Conservation (phyloP, 2,329 filamentous ascomycete species). For the Plenodomus biglobosus region DNA sequence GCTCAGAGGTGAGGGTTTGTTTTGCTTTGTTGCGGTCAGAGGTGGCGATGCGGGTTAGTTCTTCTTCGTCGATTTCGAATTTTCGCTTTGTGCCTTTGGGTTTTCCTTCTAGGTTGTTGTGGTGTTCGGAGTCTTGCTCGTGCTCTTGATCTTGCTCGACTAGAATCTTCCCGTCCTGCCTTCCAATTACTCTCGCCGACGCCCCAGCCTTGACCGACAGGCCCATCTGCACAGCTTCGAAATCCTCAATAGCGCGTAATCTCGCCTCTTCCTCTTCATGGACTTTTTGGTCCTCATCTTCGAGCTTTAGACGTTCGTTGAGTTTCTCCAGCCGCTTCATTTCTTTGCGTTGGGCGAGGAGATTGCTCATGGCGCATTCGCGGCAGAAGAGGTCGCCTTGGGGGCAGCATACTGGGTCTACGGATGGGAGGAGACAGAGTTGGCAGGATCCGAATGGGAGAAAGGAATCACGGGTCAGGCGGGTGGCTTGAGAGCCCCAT, state of each 20-base stretch:
- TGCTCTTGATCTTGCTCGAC: constrained; percentile 43
- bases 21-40: constrained; percentile 71
- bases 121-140: no score
- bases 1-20: constrained; percentile 71
- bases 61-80: constrained; percentile 76
- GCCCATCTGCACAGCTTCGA: constrained; percentile 80
- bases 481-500: constrained; percentile 82
- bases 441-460: constrained; percentile 87
- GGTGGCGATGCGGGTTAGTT: constrained; percentile 68
- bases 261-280: constrained; percentile 69
- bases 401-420: constrained; percentile 78
- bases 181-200: constrained; percentile 44
- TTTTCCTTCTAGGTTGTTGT: constrained; percentile 31
- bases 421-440: constrained; percentile 79
- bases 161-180: constrained; percentile 49
- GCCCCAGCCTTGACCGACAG: constrained; percentile 45
- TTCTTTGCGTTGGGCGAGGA: constrained; percentile 89
- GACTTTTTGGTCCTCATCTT: constrained; percentile 62
- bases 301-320: constrained; percentile 62
- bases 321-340: constrained; percentile 77
- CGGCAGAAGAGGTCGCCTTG: constrained; percentile 88
- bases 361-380: constrained; percentile 87
- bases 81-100: constrained; percentile 67
- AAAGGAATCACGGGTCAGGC: constrained; percentile 86
- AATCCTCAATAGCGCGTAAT: constrained; percentile 72